These are phyloP conservation scores for Juglanconis oblonga DNA, from an alignment of 2,329 filamentous ascomycete genomes.

Conservation along the genomic window DNA sequence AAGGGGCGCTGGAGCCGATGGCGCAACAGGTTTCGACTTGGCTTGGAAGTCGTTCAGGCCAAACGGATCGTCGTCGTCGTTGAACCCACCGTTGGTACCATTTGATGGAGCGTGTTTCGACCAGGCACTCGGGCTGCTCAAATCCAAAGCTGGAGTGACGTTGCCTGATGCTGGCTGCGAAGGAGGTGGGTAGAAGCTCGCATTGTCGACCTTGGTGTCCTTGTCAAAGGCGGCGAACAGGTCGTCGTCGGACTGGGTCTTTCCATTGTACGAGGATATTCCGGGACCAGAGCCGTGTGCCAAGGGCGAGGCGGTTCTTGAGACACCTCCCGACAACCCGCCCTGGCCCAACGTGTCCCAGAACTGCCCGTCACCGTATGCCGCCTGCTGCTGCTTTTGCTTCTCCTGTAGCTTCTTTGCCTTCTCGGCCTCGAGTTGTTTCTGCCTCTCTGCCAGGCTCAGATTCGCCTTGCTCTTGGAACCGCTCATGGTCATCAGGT, in stretches of 20 bases:
- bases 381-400: conserved; percentile 66
- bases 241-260: conserved; percentile 53
- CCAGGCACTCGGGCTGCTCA: conserved; percentile 56
- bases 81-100: conserved; percentile 34
- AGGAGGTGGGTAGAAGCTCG: conserved; percentile 62
- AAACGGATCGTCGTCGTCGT: conserved; percentile 86
- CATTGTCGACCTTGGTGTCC: conserved; percentile 64
- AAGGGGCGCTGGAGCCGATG: conserved; percentile 27
- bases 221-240: conserved; percentile 66
- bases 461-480: conserved; percentile 66
- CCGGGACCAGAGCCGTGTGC: conserved; percentile 30
- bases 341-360: conserved; percentile 67
- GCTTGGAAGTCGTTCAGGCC: conserved; percentile 66
- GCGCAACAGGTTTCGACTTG: conserved; percentile 24
- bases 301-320: conserved; percentile 45
- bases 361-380: conserved; percentile 74
- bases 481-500: conserved; percentile 63
- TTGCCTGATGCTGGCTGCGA: conserved; percentile 38
- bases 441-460: conserved; percentile 74
- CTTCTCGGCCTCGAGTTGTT: conserved; percentile 63
- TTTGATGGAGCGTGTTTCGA: conserved; percentile 31
- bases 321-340: conserved; percentile 40
- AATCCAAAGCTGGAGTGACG: conserved; percentile 48
- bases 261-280: conserved; percentile 27
- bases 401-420: conserved; percentile 71